A percentile compares a stretch with the other conserved stretches of the same genome.
Conservation (phyloP, 495 filamentous ascomycete species). For the Penicillium chermesinum region DNA sequence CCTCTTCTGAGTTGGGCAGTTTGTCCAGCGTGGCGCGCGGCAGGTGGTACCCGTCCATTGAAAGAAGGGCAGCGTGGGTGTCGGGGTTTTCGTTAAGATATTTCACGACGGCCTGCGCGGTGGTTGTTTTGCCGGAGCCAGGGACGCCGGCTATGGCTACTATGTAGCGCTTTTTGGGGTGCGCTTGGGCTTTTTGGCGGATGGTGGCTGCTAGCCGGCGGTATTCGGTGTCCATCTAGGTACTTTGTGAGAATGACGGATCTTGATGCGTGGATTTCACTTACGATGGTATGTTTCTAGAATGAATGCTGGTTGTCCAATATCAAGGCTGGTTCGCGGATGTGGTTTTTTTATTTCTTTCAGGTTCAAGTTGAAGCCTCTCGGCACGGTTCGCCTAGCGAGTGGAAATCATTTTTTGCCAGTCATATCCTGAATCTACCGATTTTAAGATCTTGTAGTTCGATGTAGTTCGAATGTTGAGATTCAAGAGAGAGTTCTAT, state of each 20-base stretch:
- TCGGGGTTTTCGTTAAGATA: slow-evolving; percentile 23
- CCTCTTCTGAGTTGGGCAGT: slow-evolving; percentile 33
- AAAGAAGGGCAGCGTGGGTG: slow-evolving; percentile 22
- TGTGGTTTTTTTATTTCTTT: too few relatives aligned
- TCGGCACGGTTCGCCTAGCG: too few relatives aligned
- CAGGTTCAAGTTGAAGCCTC: too few relatives aligned
- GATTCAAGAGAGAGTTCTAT: not conserved
- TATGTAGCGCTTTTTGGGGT: slow-evolving; percentile 22
- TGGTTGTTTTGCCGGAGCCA: slow-evolving; percentile 47
- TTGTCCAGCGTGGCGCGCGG: slow-evolving; percentile 28
- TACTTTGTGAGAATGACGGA: not conserved
- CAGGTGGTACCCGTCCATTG: slow-evolving; percentile 45
- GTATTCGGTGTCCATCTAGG: slow-evolving; percentile 27
- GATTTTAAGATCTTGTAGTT: too few relatives aligned
- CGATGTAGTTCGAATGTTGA: too few relatives aligned
- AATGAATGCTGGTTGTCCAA: too few relatives aligned
- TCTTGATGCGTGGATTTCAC: not conserved
- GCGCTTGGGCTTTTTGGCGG: slow-evolving; percentile 15
- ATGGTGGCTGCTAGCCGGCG: slow-evolving; percentile 18
- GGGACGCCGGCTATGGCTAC: slow-evolving; percentile 44
- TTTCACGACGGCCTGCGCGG: slow-evolving; percentile 28
- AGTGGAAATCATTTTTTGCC: too few relatives aligned
- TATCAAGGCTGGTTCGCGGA: too few relatives aligned
- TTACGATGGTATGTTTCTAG: not conserved
- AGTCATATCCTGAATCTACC: too few relatives aligned